Evolutionary conservation across 2,329 filamentous ascomycete genomes (phyloP).

Genomic region (Fonsecaea erecta): DNA sequence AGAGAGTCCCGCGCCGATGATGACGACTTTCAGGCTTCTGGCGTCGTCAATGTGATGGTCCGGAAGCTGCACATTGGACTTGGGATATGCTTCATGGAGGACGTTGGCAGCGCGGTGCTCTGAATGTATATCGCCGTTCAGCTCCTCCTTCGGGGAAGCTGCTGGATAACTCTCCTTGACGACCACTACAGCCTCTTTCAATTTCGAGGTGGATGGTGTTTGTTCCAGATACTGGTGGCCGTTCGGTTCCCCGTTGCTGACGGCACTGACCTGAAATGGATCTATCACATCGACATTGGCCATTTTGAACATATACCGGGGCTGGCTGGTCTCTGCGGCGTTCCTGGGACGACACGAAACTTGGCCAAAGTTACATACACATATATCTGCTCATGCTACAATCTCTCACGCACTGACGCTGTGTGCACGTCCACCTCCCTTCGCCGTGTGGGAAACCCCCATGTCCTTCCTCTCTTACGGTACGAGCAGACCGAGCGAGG

Average conservation of each 20-base stretch:
- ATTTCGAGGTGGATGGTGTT: not conserved
- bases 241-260: not conserved
- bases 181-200: constrained; percentile 1
- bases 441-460: not conserved
- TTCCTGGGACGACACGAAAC: not conserved
- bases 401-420: not conserved
- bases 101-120: constrained; percentile 7
- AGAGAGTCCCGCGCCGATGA: constrained; percentile 48
- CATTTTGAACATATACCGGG: constrained; percentile 3
- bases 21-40: constrained; percentile 43
- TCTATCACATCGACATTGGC: constrained; percentile 1
- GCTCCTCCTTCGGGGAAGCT: not conserved
- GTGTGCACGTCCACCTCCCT: not conserved
- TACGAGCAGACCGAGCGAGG: not conserved
- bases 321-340: not conserved
- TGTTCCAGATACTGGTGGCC: not conserved
- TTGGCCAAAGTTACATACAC: not conserved
- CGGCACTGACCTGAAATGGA: constrained; percentile 3
- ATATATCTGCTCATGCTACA: not conserved
- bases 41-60: constrained; percentile 43
- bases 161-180: not conserved
- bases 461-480: not conserved
- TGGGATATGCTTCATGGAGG: constrained; percentile 14
- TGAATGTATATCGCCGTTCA: not conserved
- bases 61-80: constrained; percentile 35